Base-by-base conservation (phyloP, 1,284 basidiomycete genomes). In the Papiliotrema flavescens region DNA sequence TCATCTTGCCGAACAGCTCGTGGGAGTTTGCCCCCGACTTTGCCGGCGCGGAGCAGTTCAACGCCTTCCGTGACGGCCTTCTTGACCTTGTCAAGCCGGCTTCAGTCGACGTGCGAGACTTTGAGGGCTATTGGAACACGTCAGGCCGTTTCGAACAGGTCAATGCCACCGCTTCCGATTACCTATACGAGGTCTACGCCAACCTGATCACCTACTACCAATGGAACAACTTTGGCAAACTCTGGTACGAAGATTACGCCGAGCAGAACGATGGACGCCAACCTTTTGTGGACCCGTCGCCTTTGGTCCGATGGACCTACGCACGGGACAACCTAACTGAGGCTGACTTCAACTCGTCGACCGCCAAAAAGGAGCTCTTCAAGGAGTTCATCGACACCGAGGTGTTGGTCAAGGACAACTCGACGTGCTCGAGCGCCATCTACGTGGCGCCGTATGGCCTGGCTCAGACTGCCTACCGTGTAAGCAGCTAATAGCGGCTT, bases 211-310 rank as follows among this genome's bases (percentile, higher is more conserved):
- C 68, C 23, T 70, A 73, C 46, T 69, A 77, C 60, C 77, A 79
- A 60, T 76, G 70, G 57, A 65, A 61, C 14, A 66, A 75, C 20
- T 64, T 79, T 47, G 77, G 73, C 3, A 64, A 70, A 36, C 75
- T 72, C 5, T 79, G 78, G 69, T 74, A 77, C 56, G 63, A 63
- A 6, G 76, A 76, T 55, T 79, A 73, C 57, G 67, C 70, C 9
- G 70, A 70, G 0, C 67, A 65, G 34, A 68, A 78, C 56, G 71
- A 66, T n/a, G 78, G 78, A 2, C 69, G 63, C 15, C 66, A 61
- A 45, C 78, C 78, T 0, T 78, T 78, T 61, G 70, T 79, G 53
- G 70, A 78, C 56, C 77, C 78, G 37, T 68, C 71, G 1, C 76
- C 77, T 3, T 59, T 71, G 14, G 62, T 62, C 4, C 72, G 77